phyloP scores from a whole-genome alignment of 2,329 filamentous ascomycete genomes.

The Penicillium crustosum region DNA sequence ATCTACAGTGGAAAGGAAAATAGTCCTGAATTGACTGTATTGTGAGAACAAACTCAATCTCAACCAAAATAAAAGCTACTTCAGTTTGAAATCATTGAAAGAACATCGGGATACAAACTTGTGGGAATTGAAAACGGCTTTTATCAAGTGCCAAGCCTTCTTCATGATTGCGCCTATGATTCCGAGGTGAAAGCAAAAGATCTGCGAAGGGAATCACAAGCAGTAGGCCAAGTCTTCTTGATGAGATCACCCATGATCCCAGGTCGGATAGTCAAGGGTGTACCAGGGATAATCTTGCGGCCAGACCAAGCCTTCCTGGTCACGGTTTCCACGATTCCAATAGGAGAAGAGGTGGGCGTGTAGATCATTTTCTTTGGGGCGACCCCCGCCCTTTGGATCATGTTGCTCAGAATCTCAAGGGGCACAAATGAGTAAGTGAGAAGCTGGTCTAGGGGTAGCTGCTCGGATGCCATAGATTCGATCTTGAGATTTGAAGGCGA shows the following conservation, averaged over 20 bases:
- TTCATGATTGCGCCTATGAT: neutral
- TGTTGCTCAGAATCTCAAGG: neutral
- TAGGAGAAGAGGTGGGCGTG: accelerated
- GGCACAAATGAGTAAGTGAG: neutral
- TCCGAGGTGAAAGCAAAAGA: neutral
- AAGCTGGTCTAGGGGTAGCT: neutral
- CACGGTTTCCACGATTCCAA: neutral
- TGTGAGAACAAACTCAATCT: neutral
- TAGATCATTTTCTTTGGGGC: too few species aligned
- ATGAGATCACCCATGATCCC: neutral
- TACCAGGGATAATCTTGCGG: neutral
- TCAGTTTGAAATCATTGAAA: neutral
- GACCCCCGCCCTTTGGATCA: neutral
- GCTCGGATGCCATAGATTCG: neutral
- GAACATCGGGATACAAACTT: neutral
- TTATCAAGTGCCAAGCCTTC: neutral
- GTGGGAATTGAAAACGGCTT: neutral
- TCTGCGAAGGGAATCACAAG: neutral
- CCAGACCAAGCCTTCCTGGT: neutral
- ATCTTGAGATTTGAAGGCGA: neutral
- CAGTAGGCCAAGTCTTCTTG: neutral
- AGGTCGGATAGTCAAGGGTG: too few species aligned
- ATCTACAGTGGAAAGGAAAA: neutral
- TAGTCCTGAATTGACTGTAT: neutral
- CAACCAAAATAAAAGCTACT: neutral